Percentiles rank a stretch among this genome's conserved stretches.
Evolutionary conservation across 371 early-diverging fungal species (phyloP).

Genomic region (Polyrhizophydium stewartii): DNA sequence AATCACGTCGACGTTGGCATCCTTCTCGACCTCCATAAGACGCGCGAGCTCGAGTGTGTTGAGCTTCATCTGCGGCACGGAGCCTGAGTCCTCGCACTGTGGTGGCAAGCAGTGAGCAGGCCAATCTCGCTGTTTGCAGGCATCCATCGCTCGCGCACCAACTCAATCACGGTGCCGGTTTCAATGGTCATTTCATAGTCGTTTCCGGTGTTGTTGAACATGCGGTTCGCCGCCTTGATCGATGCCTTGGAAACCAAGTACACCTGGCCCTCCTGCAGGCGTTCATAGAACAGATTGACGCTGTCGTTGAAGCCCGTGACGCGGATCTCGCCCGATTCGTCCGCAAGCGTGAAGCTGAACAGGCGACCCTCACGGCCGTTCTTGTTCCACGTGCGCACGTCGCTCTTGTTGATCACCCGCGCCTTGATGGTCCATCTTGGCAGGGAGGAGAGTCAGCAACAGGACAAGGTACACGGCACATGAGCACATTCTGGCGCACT

Average conservation of each 20-base stretch:
- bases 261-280: conserved; percentile 69
- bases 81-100: conserved; percentile 58
- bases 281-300: conserved; percentile 66
- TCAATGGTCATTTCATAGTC: conserved; percentile 93
- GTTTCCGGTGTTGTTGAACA: conserved; percentile 72
- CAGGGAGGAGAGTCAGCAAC: background rate
- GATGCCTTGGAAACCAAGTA: conserved; percentile 82
- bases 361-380: conserved; percentile 77
- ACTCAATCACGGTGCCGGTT: conserved; percentile 53
- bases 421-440: conserved; percentile 86
- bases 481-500: conserved; percentile 23
- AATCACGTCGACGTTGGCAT: conserved; percentile 67
- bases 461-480: background rate
- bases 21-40: conserved; percentile 61
- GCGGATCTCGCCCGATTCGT: conserved; percentile 88
- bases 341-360: conserved; percentile 83
- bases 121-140: background rate
- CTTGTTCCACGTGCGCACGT: conserved; percentile 80
- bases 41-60: conserved; percentile 63
- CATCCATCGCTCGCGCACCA: conserved; percentile 36
- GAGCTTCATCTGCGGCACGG: conserved; percentile 65
- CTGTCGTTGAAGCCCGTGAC: conserved; percentile 86
- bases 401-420: conserved; percentile 77
- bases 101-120: background rate
- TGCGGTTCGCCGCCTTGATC: conserved; percentile 82